Conservation (phyloP, 768 basidiomycete species). For the Amanita muscaria region DNA sequence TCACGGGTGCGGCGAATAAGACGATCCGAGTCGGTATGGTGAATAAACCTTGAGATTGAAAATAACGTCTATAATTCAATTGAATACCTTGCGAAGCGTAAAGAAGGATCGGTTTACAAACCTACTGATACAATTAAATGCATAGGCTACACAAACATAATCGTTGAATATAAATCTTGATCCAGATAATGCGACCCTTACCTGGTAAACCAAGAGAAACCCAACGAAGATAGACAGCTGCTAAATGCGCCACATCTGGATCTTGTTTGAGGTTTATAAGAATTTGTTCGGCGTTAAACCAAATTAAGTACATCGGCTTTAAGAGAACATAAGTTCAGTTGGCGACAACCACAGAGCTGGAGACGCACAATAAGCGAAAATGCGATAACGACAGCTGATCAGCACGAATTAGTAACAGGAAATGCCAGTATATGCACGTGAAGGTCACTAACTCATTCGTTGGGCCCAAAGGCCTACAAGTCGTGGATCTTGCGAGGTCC, state of each 20-base stretch:
- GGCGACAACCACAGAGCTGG: constrained; percentile 3
- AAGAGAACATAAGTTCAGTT: constrained; percentile 22
- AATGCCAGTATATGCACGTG: background rate
- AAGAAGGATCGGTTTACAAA: too few species aligned
- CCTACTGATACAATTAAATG: constrained; percentile 44
- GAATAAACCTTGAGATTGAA: constrained; percentile 82
- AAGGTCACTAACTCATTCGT: constrained; percentile 68
- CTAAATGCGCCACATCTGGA: constrained; percentile 73
- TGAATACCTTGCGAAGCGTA: too few species aligned
- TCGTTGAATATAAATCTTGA: constrained; percentile 5
- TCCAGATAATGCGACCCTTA: constrained; percentile 18
- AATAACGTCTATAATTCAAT: too few species aligned
- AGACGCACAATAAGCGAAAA: constrained; percentile 49
- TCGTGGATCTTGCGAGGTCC: constrained; percentile 80
- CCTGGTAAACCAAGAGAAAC: constrained; percentile 72
- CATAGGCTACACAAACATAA: constrained; percentile 28
- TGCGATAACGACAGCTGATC: constrained; percentile 52
- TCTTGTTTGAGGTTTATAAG: constrained; percentile 73
- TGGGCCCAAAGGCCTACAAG: constrained; percentile 89
- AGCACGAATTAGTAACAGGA: background rate
- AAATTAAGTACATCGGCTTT: constrained; percentile 54
- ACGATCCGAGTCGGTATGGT: constrained; percentile 85
- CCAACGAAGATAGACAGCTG: constrained; percentile 68
- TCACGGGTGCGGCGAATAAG: too few species aligned
- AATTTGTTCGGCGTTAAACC: constrained; percentile 78